Evolutionary conservation across 495 filamentous ascomycete genomes (phyloP), one percentile per base, ranked within the genome.

Genomic region (Trypethelium eluteriae): DNA sequence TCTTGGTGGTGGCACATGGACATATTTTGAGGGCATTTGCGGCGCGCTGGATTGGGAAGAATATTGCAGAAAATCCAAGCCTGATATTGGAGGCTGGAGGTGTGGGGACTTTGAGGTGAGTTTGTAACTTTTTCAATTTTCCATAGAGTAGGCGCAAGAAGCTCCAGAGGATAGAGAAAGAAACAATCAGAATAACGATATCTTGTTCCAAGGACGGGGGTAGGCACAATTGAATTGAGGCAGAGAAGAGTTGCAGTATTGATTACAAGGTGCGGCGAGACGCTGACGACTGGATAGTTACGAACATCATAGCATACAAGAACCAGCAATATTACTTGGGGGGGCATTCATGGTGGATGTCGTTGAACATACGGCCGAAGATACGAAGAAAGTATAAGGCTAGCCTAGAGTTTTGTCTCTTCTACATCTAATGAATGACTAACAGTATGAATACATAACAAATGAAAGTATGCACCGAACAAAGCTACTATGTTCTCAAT

Each of bases 241-340:
- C 11, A 5, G 5, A 18, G 53, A 59, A 32, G 5, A 36, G 53
- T 59, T 14, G 18, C 4, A 36, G n/a, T 6, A 59, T 35, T n/a
- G 1, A 59, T 36, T 34, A n/a, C 49, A 25, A 9, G n/a, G 18
- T 9, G n/a, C 5, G 49, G 49, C 5, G 11, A 36, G 18, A 41
- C 69, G 50, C 72, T 80, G 41, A 79, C 68, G 25, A 12, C 1
- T 9, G 38, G 11, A 2, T 16, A 68, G 65, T 63, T 89, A 89
- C 69, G 87, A 89, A 68, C 87, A 89, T 71, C 80, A 87, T 68
- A 84, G 71, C 59, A 79, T 89, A 62, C 67, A 86, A 0, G 87
- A 89, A 77, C 87, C 87, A n/a, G 87, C 87, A 0, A 88, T 89
- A 38, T 72, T 89, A 34, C 77, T 89, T 1, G 87, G 87, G 36